Percentiles rank a stretch among this genome's conserved stretches.
Evolutionary conservation across 2,329 filamentous ascomycete species (phyloP).

Genomic region (Claviceps digitariae): DNA sequence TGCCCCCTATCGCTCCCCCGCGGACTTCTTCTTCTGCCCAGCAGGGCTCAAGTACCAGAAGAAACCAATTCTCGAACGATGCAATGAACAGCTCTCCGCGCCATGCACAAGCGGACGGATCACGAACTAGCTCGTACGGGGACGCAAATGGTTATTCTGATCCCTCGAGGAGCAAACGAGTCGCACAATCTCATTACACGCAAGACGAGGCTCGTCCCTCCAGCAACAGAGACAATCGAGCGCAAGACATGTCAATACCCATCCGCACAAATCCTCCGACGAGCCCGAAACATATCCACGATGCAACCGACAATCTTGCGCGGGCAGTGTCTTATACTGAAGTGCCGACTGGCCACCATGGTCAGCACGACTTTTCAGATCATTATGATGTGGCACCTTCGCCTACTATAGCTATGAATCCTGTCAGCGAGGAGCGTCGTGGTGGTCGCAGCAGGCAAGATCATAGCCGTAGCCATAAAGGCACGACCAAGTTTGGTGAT

Average conservation of each 20-base stretch:
- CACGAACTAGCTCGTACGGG: slow-evolving; percentile 20
- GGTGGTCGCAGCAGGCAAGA: slow-evolving; percentile 46
- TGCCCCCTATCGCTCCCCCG: slow-evolving; percentile 56
- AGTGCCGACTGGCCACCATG: slow-evolving; percentile 15
- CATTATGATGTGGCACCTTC: slow-evolving; percentile 32
- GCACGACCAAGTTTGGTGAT: slow-evolving; percentile 74
- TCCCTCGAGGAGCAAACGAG: slow-evolving; percentile 18
- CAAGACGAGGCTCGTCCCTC: slow-evolving; percentile 28
- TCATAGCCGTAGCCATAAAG: slow-evolving; percentile 42
- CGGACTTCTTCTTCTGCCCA: slow-evolving; percentile 69
- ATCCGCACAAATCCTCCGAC: slow-evolving; percentile 29
- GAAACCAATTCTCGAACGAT: slow-evolving; percentile 31
- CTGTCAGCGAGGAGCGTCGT: slow-evolving; percentile 33
- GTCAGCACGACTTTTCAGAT: slow-evolving; percentile 14
- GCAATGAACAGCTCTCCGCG: slow-evolving; percentile 29
- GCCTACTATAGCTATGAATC: slow-evolving; percentile 29
- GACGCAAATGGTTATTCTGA: slow-evolving; percentile 17
- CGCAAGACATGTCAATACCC: slow-evolving; percentile 26
- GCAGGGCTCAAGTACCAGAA: slow-evolving; percentile 29
- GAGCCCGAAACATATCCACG: slow-evolving; percentile 48
- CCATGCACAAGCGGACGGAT: slow-evolving; percentile 23
- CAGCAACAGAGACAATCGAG: slow-evolving; percentile 26
- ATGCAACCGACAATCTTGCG: slow-evolving; percentile 68
- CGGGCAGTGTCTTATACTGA: slow-evolving; percentile 42
- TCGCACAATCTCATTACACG: slow-evolving; percentile 11